phyloP scores from a whole-genome alignment of 352 stramenopile genomes.

The Phytophthora pisi region DNA sequence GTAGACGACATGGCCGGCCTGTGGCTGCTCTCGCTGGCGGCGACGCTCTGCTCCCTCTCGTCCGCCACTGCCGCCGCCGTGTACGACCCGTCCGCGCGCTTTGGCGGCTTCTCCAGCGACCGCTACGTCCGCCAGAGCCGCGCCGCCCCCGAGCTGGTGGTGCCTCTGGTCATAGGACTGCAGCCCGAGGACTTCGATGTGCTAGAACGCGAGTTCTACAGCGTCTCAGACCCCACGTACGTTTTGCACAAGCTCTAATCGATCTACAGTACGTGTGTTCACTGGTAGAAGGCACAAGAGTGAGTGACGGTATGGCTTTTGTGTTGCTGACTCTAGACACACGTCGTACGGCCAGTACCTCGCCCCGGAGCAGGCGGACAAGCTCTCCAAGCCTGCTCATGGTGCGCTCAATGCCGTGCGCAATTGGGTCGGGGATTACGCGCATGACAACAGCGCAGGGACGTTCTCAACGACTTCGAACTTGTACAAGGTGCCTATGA shows the following conservation, averaged over 20 bases:
- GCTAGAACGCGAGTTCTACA: conserved; percentile 59
- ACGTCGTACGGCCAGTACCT: conserved; percentile 62
- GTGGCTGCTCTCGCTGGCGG: conserved; percentile 27
- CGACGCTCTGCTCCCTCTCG: conserved; percentile 15
- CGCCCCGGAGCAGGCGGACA: conserved; percentile 44
- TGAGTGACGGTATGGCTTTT: conserved; percentile 1
- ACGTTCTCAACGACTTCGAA: conserved; percentile 54
- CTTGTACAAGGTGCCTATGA: conserved; percentile 46
- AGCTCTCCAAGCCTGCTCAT: conserved; percentile 47
- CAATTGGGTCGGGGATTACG: conserved; percentile 44
- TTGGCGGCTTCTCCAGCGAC: conserved; percentile 41
- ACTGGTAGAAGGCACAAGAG: background rate
- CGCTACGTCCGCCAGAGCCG: conserved; percentile 36
- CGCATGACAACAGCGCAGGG: conserved; percentile 25
- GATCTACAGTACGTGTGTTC: background rate
- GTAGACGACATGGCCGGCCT: conserved; percentile 16
- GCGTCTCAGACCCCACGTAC: conserved; percentile 62
- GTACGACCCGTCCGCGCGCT: conserved; percentile 18
- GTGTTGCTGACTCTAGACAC: conserved; percentile 37
- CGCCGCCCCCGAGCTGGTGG: conserved; percentile 41
- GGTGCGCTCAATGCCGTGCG: conserved; percentile 53
- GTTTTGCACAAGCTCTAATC: conserved; percentile 21
- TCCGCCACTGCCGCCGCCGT: background rate
- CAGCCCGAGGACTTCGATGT: conserved; percentile 50
- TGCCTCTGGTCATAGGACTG: conserved; percentile 65